These are phyloP conservation scores for Yueomyces sinensis DNA, from an alignment of 805 yeast genomes.

Conservation along the genomic window DNA sequence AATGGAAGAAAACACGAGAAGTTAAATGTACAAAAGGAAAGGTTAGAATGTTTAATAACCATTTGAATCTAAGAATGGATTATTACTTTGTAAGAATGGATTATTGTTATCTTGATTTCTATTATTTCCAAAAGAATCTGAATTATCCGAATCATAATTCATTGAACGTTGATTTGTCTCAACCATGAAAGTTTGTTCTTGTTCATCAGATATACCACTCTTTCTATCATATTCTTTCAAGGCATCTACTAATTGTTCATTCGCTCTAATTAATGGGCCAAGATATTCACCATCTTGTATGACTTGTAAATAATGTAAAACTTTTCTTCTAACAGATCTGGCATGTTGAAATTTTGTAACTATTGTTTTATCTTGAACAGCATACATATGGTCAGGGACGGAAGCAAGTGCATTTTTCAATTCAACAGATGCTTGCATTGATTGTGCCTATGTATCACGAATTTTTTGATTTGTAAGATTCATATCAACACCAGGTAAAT, in stretches of 20 bases:
- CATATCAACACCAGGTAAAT: too few species aligned
- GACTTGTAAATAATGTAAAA: constrained; percentile 69
- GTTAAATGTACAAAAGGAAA: too few species aligned
- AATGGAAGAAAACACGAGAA: too few species aligned
- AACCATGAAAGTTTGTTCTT: too few species aligned
- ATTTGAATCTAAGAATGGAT: too few species aligned
- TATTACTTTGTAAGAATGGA: too few species aligned
- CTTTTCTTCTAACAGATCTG: constrained; percentile 59
- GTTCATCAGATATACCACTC: constrained; percentile 32
- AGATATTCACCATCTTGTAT: constrained; percentile 76
- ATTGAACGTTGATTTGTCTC: too few species aligned
- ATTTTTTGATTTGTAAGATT: constrained; percentile 52
- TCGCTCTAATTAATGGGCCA: constrained; percentile 80
- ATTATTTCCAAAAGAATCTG: constrained; percentile 39
- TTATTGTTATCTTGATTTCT: too few species aligned
- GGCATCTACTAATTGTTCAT: constrained; percentile 74
- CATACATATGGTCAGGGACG: constrained; percentile 33
- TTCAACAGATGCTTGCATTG: constrained; percentile 61
- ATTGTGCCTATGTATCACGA: constrained; percentile 43
- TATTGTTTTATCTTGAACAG: constrained; percentile 51
- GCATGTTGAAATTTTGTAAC: constrained; percentile 62
- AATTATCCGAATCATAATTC: not conserved
- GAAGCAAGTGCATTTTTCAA: constrained; percentile 46
- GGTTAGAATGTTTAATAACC: too few species aligned
- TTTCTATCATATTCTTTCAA: constrained; percentile 54